phyloP scores from a whole-genome alignment of 768 basidiomycete species.

The Xerocomellus intermedius region DNA sequence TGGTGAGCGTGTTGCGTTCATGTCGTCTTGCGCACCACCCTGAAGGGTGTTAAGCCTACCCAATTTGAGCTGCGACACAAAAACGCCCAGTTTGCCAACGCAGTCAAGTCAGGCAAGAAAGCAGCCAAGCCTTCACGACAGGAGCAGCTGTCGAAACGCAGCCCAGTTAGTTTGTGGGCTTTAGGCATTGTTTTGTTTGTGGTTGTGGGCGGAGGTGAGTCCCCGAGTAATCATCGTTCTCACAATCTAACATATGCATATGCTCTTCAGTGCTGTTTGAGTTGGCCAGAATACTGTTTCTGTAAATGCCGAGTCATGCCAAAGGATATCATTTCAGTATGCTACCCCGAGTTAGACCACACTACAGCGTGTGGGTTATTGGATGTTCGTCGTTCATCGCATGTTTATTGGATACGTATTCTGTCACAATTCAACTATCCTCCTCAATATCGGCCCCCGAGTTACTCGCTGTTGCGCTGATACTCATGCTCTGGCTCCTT shows the following conservation, averaged over 20 bases:
- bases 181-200: constrained; percentile 75
- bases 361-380: neutral
- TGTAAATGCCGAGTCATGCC: constrained; percentile 37
- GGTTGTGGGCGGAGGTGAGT: constrained; percentile 75
- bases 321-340: constrained; percentile 1
- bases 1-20: constrained; percentile 29
- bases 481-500: constrained; percentile 60
- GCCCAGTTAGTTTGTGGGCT: constrained; percentile 74
- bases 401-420: constrained; percentile 10
- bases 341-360: neutral
- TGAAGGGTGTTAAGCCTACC: constrained; percentile 52
- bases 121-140: constrained; percentile 69
- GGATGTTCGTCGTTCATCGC: constrained; percentile 8
- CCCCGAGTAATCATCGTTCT: neutral
- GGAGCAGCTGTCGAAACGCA: constrained; percentile 67
- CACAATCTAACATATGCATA: constrained; percentile 10
- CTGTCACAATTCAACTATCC: constrained; percentile 24
- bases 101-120: constrained; percentile 73
- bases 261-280: constrained; percentile 66
- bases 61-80: constrained; percentile 80
- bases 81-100: constrained; percentile 78
- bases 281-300: constrained; percentile 61
- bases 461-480: constrained; percentile 49
- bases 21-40: neutral
- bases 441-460: constrained; percentile 49